phyloP scores from a whole-genome alignment of 2,329 filamentous ascomycete genomes.

The Phoma herbarum region DNA sequence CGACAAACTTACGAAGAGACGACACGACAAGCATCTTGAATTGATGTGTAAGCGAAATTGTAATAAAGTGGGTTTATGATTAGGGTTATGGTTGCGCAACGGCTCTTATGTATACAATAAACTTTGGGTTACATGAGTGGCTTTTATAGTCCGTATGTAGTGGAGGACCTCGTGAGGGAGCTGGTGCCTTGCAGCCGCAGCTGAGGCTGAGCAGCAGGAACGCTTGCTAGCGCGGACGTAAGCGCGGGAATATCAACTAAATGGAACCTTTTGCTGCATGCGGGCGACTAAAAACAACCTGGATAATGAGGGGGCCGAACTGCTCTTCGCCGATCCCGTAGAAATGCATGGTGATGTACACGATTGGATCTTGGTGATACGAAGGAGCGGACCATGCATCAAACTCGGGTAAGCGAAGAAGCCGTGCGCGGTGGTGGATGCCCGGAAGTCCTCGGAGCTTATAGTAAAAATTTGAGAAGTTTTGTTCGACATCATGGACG shows the following conservation, averaged over 20 bases:
- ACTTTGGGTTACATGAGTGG: not conserved
- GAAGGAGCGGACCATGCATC: not conserved
- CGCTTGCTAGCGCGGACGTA: slow-evolving; percentile 13
- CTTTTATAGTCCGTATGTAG: slow-evolving; percentile 3
- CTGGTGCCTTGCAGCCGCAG: slow-evolving; percentile 15
- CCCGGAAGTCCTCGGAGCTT: not conserved
- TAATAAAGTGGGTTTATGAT: not conserved
- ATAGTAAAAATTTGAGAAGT: not conserved
- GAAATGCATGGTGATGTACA: not conserved
- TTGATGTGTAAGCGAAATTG: not conserved
- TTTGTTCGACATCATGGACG: not conserved
- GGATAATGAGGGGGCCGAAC: not conserved
- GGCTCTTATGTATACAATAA: not conserved
- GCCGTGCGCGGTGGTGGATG: not conserved
- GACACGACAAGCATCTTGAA: slow-evolving; percentile 7
- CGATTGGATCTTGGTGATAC: not conserved
- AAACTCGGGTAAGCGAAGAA: not conserved
- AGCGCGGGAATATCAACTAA: slow-evolving; percentile 8
- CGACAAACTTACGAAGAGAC: slow-evolving; percentile 1
- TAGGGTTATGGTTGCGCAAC: not conserved
- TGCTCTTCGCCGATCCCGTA: not conserved
- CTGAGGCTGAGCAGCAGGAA: slow-evolving; percentile 15
- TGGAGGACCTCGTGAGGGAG: not conserved
- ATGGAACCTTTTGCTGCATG: slow-evolving; percentile 10
- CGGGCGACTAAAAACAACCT: slow-evolving; percentile 3